phyloP scores from a whole-genome alignment of 2,329 filamentous ascomycete species.

The Claviceps maximensis region DNA sequence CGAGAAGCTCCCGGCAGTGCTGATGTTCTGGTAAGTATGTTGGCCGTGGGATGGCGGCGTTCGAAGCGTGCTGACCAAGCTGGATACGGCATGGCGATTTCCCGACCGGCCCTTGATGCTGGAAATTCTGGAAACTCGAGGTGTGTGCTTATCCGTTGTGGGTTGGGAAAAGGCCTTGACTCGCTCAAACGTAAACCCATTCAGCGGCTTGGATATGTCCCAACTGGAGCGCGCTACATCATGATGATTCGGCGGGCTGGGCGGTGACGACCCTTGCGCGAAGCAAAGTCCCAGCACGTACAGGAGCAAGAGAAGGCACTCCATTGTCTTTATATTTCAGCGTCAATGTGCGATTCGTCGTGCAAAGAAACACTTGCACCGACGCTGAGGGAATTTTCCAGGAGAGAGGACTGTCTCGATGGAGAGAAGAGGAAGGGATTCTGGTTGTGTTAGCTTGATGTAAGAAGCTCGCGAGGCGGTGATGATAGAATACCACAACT shows the following conservation, averaged over 20 bases:
- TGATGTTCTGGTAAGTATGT: conserved; percentile 24
- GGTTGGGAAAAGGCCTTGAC: conserved; percentile 16
- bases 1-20: conserved; percentile 23
- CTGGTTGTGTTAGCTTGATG: neutral
- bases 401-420: neutral
- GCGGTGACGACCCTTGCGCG: neutral
- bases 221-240: conserved; percentile 8
- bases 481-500: neutral
- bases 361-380: neutral
- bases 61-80: conserved; percentile 13
- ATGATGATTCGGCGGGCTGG: neutral
- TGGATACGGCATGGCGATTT: conserved; percentile 17
- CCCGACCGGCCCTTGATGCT: conserved; percentile 14
- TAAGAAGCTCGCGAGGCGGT: neutral
- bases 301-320: neutral
- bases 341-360: neutral
- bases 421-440: neutral
- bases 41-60: conserved; percentile 9
- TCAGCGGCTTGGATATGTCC: conserved; percentile 23
- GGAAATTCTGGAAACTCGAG: conserved; percentile 21
- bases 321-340: neutral
- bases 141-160: conserved; percentile 16
- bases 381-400: neutral
- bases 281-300: conserved; percentile 6
- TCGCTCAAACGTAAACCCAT: conserved; percentile 25